Evolutionary conservation across 2,329 filamentous ascomycete species (phyloP).

Genomic region (Zasmidium citrigriseum): DNA sequence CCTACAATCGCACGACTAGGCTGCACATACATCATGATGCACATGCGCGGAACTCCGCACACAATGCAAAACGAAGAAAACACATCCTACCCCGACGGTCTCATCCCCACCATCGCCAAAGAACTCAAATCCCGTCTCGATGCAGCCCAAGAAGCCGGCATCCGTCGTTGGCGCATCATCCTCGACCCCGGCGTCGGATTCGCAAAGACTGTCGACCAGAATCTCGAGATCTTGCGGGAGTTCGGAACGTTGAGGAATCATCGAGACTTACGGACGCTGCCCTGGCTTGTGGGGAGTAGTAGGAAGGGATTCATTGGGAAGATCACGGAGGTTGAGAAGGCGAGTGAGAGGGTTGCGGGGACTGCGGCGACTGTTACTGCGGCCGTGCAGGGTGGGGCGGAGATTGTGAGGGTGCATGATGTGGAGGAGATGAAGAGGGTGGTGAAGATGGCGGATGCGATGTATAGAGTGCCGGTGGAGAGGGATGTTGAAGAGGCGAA

Average conservation of each 20-base stretch:
- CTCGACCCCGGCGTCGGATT: conserved; percentile 94
- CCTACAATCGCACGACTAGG: conserved; percentile 73
- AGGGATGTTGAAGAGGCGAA: neutral
- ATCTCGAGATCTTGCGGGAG: conserved; percentile 78
- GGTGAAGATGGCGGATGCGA: conserved; percentile 86
- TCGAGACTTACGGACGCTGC: too few species aligned
- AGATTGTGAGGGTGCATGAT: conserved; percentile 92
- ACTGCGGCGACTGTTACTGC: conserved; percentile 87
- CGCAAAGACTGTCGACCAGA: conserved; percentile 79
- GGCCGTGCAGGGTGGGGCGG: conserved; percentile 81
- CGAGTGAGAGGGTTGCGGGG: conserved; percentile 74
- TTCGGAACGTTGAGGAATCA: too few species aligned
- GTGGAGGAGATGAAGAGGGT: conserved; percentile 83
- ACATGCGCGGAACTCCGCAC: conserved; percentile 84
- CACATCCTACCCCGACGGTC: conserved; percentile 63
- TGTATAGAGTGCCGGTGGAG: conserved; percentile 42
- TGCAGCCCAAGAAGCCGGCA: conserved; percentile 77
- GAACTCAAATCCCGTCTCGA: conserved; percentile 72
- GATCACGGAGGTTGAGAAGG: conserved; percentile 72
- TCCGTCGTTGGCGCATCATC: conserved; percentile 90
- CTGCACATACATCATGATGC: conserved; percentile 82
- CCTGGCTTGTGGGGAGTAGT: conserved; percentile 88
- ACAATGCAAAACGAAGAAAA: conserved; percentile 71
- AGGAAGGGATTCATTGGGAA: conserved; percentile 86
- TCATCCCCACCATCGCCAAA: conserved; percentile 64